Base-by-base conservation (phyloP, 1,284 basidiomycete species). In the Schizophyllum commune region DNA sequence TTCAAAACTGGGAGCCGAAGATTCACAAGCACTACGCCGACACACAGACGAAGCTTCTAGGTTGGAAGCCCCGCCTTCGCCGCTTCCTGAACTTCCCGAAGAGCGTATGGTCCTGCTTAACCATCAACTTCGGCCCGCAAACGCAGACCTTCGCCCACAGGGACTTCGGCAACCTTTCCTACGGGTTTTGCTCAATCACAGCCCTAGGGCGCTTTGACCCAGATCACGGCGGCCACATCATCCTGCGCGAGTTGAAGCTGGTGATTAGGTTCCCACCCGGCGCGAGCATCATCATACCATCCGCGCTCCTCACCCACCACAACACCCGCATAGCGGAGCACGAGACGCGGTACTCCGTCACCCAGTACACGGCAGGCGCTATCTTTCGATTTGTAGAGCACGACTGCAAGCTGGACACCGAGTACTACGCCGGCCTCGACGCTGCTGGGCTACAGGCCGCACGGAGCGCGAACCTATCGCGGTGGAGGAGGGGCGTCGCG, bases 121-220 rank as follows among this genome's bases (percentile, higher is more conserved):
- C 61, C 61, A 33, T 62, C 39, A 62, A 62, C 52, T 52, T 62
- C 11, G 58, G 58, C 20, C 61, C 58, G 1, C 33, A 58, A 7
- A 34, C 39, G 19, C 27, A n/a, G 21, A 32, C 55, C 8, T 21
- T 13, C 27, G 11, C 19, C 27, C 39, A 59, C 52, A 34, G 32
- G 19, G 58, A 58, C 20, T 39, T n/a, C 34, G 55, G 15, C 32
- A 22, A 39, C 22, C 22, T 52, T n/a, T 27, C 32, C 13, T 58
- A 52, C 56, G 56, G 52, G 7, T 55, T 65, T 64, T 61, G 58
- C 61, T 64, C 65, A 56, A 63, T 19, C 20, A 11, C 19, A 1
- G 58, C 55, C 8, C 52, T 59, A 32, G 63, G 57, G 4, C 33
- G 47, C 21, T 62, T 55, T 22, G 52, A 64, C 56, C n/a, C 51